A percentile compares a stretch with the other conserved stretches of the same genome.
Conservation (phyloP, 2,329 filamentous ascomycete genomes). For the Stromatinia cepivora region DNA sequence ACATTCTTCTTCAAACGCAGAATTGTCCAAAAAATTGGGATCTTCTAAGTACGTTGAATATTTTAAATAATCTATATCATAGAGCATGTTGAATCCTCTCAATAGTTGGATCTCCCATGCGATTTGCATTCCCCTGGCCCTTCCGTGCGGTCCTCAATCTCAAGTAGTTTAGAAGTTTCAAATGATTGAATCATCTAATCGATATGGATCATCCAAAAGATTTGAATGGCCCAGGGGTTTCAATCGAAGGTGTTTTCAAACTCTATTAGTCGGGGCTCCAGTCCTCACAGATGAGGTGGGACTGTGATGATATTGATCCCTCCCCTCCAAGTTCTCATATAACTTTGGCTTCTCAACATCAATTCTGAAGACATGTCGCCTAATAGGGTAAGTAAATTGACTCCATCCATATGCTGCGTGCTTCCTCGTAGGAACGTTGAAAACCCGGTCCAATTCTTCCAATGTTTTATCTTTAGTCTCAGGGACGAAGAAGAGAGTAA, state of each 20-base stretch:
- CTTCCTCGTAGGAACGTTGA: conserved; percentile 8
- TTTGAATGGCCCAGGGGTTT: too few relatives aligned
- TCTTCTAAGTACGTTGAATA: neutral
- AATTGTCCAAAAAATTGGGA: neutral
- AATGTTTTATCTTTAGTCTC: conserved; percentile 55
- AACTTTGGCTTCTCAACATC: conserved; percentile 8
- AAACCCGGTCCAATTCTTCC: conserved; percentile 38
- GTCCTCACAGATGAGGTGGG: neutral
- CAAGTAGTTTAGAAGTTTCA: neutral
- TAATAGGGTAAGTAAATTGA: conserved; percentile 18
- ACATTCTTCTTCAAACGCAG: neutral
- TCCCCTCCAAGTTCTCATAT: neutral
- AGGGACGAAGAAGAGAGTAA: conserved; percentile 57
- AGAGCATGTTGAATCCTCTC: too few relatives aligned
- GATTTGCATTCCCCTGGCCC: too few relatives aligned
- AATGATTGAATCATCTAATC: neutral
- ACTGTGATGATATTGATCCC: neutral
- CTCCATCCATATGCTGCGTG: conserved; percentile 16
- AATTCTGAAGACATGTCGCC: conserved; percentile 8
- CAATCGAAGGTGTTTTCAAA: neutral
- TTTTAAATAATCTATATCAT: too few relatives aligned
- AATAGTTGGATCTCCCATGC: too few relatives aligned
- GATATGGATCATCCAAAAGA: neutral
- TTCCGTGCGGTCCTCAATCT: too few relatives aligned
- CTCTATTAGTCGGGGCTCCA: neutral